Percentiles rank a stretch among this genome's conserved stretches.
Conservation (phyloP, 1,284 basidiomycete genomes). For the Ganoderma leucocontextum region DNA sequence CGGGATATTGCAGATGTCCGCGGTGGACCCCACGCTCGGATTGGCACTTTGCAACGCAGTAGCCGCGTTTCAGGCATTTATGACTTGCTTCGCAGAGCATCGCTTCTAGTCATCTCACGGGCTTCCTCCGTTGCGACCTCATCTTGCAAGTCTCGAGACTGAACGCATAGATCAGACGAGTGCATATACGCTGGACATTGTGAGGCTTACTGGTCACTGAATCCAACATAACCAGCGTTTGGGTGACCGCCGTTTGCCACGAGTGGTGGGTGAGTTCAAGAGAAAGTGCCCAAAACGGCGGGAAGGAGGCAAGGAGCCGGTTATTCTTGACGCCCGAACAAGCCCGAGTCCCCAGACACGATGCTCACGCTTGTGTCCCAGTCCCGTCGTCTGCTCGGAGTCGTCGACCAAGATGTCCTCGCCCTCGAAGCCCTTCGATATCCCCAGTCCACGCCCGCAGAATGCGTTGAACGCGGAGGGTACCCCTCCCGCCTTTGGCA, state of each 20-base stretch:
- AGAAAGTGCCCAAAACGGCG: background rate
- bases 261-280: background rate
- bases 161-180: background rate
- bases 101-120: conserved; percentile 16
- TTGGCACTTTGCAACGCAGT: conserved; percentile 23
- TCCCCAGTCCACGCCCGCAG: conserved; percentile 49
- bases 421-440: conserved; percentile 68
- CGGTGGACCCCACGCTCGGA: conserved; percentile 18
- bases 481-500: conserved; percentile 36
- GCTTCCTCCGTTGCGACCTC: conserved; percentile 6
- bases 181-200: background rate
- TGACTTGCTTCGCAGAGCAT: conserved; percentile 17
- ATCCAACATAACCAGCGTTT: background rate
- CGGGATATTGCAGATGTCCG: conserved; percentile 18
- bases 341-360: background rate
- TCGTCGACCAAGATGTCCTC: conserved; percentile 53
- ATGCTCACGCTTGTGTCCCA: background rate
- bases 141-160: conserved; percentile 1
- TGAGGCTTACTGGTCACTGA: background rate
- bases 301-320: background rate
- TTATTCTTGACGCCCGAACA: background rate
- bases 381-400: conserved; percentile 13
- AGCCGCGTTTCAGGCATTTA: conserved; percentile 19
- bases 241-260: background rate
- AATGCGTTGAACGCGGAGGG: conserved; percentile 36